These are phyloP conservation scores for Plenodomus lindquistii DNA, from an alignment of 2,329 filamentous ascomycete species.

Conservation along the genomic window DNA sequence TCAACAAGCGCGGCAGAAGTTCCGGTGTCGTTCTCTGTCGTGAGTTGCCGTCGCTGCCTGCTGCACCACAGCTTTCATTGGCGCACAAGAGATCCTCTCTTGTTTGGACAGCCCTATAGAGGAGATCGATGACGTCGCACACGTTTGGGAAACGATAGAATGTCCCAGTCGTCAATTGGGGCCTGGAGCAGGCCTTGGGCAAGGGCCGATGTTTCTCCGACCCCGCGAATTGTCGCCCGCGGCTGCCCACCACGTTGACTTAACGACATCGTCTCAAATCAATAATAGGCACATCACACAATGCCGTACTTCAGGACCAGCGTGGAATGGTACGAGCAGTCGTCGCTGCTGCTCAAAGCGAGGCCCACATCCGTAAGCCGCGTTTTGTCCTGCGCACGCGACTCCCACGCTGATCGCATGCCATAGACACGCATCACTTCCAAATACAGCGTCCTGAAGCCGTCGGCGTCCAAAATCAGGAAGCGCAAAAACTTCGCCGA, in stretches of 20 bases:
- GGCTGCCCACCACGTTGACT: not conserved
- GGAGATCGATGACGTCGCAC: not conserved
- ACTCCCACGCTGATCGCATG: slow-evolving; percentile 10
- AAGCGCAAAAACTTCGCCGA: slow-evolving; percentile 40
- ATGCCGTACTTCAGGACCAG: slow-evolving; percentile 84
- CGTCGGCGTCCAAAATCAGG: slow-evolving; percentile 34
- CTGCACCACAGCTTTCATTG: not conserved
- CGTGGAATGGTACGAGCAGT: slow-evolving; percentile 91
- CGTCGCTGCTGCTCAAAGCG: slow-evolving; percentile 80
- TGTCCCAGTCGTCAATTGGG: too few species aligned
- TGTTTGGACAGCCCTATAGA: not conserved
- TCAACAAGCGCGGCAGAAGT: not conserved
- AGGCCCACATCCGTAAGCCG: slow-evolving; percentile 76
- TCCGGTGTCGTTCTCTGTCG: not conserved
- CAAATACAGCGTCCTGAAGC: slow-evolving; percentile 75
- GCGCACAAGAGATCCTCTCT: not conserved
- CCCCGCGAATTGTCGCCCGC: slow-evolving; percentile 38
- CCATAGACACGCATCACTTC: slow-evolving; percentile 84
- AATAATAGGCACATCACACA: slow-evolving; percentile 13
- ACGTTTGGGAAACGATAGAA: not conserved
- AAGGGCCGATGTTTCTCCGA: slow-evolving; percentile 16
- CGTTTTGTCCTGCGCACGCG: slow-evolving; percentile 8
- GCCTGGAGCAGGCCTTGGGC: not conserved
- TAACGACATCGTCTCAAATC: slow-evolving; percentile 1
- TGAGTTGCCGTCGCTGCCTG: not conserved